Evolutionary conservation across 768 basidiomycete species (phyloP), one percentile per base, ranked within the genome.

Genomic region (Psilocybe cyanescens): DNA sequence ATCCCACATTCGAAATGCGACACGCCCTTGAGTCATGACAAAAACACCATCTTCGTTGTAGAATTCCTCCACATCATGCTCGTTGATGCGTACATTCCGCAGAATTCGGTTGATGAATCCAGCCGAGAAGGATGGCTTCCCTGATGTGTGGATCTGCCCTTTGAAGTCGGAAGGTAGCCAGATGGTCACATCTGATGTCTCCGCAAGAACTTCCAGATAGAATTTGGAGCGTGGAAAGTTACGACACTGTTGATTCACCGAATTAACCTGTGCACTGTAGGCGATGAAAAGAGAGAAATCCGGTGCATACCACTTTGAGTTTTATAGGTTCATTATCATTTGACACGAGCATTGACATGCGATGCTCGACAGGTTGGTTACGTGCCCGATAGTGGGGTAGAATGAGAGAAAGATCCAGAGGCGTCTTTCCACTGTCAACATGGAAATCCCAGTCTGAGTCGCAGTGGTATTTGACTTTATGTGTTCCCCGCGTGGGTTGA

Each of bases 1-100:
- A 71, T 92, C 89, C 91, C 91, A 92, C 90, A 91, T 91, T 31
- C 86, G 85, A 72, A 92, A 89, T 3, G 81, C 83, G 58, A 92
- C 81, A 46, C 72, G 74, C 16, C 91, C 90, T 16, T 68, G 67
- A n/a, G 90, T 89, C 47, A 76, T 73, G 6, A 92, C 82, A 51
- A 86, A 74, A 51, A 91, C 84, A 68, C 86, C 83, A 69, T 92
- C 91, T 58, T 83, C 82, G 52, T 78, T 75, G 64, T 71, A 69
- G 8, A 60, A 58, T 7, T 74, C 74, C 39, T 75, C 72, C 39
- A 73, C 67, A 17, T 72, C 68, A 14, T 71, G 66, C 47, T 78
- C 79, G 67, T 85, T 85, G 30, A 86, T 64, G 41, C 77, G 77
- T 46, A 80, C 81, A 60, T 86, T 84, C 45, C 70, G 74, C 70